Base-by-base conservation (phyloP, 1,284 basidiomycete genomes). In the Rhodotorula sp. region DNA sequence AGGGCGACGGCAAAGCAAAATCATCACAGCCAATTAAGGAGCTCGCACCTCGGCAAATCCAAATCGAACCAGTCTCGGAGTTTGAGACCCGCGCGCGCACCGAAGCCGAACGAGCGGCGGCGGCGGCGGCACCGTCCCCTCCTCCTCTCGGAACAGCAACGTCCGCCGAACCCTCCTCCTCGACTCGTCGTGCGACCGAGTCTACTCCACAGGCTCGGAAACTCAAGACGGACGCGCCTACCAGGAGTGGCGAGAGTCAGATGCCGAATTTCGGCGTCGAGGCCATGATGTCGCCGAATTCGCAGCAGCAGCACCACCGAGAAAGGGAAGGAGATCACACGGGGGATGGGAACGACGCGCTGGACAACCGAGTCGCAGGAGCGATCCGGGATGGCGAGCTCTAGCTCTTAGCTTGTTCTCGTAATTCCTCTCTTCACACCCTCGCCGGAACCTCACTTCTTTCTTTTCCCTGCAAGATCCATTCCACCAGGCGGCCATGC, bases 331-430 rank as follows among this genome's bases (percentile, higher is more conserved):
- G 15, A 60, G 62, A 23, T 47, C 49, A 26, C 16, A 6, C 34
- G 47, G 57, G 8, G 3, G 55, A 19, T 5, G 26, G 18, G 34
- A 49, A 21, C 34, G 50, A 55, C 31, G 50, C 16, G 50, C 19
- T 62, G 16, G 47, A n/a, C 21, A 23, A 47, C 15, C 34, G 62
- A 50, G 70, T 70, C 0, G 66, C 68, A 7, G 63, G 57, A 4
- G 70, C 73, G 21, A 67, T 69, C 2, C 43, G 60, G 4, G 63
- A 58, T 7, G 73, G 70, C 4, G 72, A 72, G 3, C 45, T 72
- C 34, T 71, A 70, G 47, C 47, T 48, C 47, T 48, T 19, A 48
- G 47, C 14, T 48, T 28, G 28, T 28, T 28, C 28, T 28, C 28
- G 28, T 28, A 28, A 3, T 28, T 28, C 34, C 34, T 38, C 34